Evolutionary conservation across 345 rosid species (phyloP).

Genomic region (Streptanthus diversifolius): DNA sequence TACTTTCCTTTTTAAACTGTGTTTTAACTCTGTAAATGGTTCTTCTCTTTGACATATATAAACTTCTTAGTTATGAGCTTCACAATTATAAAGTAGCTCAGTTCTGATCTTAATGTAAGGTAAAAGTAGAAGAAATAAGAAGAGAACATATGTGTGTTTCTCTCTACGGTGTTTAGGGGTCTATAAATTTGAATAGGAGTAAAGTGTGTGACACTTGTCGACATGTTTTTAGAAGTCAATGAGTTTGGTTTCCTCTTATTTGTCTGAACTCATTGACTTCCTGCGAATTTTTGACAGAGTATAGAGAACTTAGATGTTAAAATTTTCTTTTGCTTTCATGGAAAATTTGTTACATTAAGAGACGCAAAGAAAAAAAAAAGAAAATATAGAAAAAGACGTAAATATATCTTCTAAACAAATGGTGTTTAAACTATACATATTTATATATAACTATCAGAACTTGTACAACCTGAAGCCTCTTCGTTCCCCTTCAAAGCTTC

Average conservation of each 20-base stretch:
- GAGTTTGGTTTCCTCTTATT: neutral
- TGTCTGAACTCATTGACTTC: neutral
- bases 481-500: conserved; percentile 22
- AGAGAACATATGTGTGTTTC: too few species aligned
- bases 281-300: neutral
- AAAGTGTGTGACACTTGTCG: too few species aligned
- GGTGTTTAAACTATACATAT: conserved; percentile 12
- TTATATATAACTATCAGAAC: conserved; percentile 21
- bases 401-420: conserved; percentile 28
- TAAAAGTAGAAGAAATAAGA: too few species aligned
- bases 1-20: too few species aligned
- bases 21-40: too few species aligned
- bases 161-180: too few species aligned
- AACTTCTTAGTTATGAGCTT: too few species aligned
- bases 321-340: conserved; percentile 15
- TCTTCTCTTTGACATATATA: too few species aligned
- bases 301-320: neutral
- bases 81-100: too few species aligned
- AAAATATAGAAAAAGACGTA: neutral
- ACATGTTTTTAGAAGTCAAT: neutral
- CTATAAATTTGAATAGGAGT: too few species aligned
- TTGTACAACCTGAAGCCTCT: conserved; percentile 25
- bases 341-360: conserved; percentile 33
- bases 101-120: too few species aligned
- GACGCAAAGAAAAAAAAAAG: neutral